Percentiles rank a stretch among this genome's conserved stretches.
These are phyloP conservation scores for Alternaria novae-zelandiae DNA, from an alignment of 2,329 filamentous ascomycete species.

Conservation along the genomic window DNA sequence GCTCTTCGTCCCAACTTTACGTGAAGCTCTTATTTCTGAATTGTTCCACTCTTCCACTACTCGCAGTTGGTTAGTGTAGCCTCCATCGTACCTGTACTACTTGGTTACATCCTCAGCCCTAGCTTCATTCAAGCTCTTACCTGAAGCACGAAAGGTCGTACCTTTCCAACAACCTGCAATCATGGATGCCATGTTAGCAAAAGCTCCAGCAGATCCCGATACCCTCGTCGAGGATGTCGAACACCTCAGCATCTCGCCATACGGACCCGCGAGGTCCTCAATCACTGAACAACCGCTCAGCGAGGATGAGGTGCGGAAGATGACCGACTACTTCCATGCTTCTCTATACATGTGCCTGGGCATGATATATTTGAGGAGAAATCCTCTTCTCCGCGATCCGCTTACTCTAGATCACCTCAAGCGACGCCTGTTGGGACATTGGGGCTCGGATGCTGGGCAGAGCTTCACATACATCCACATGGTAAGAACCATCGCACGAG, in stretches of 20 bases:
- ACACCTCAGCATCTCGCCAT: slow-evolving; percentile 60
- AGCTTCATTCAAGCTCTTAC: slow-evolving; percentile 6
- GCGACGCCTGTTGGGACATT: slow-evolving; percentile 75
- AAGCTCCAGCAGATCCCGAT: slow-evolving; percentile 29
- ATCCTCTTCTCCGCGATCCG: slow-evolving; percentile 73
- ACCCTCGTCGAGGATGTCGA: slow-evolving; percentile 38
- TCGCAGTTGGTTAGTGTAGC: background rate
- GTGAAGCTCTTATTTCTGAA: background rate
- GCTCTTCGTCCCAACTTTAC: slow-evolving; percentile 2
- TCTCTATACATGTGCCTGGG: slow-evolving; percentile 77
- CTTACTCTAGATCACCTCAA: slow-evolving; percentile 75
- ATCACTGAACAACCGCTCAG: slow-evolving; percentile 66
- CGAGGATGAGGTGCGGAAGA: slow-evolving; percentile 70
- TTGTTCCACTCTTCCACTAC: background rate
- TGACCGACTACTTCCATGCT: slow-evolving; percentile 76
- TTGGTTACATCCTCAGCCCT: background rate
- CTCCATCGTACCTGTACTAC: background rate
- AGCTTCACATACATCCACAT: slow-evolving; percentile 84
- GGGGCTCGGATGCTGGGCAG: slow-evolving; percentile 80
- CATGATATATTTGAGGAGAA: slow-evolving; percentile 80
- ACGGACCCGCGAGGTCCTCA: slow-evolving; percentile 70
- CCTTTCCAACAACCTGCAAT: slow-evolving; percentile 9
- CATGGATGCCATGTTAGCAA: slow-evolving; percentile 35
- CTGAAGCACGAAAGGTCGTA: slow-evolving; percentile 1
- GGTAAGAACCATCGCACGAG: slow-evolving; percentile 24